Evolutionary conservation across 2,329 filamentous ascomycete genomes (phyloP), one percentile per base, ranked within the genome.

Genomic region (Nigrospora osmanthi): DNA sequence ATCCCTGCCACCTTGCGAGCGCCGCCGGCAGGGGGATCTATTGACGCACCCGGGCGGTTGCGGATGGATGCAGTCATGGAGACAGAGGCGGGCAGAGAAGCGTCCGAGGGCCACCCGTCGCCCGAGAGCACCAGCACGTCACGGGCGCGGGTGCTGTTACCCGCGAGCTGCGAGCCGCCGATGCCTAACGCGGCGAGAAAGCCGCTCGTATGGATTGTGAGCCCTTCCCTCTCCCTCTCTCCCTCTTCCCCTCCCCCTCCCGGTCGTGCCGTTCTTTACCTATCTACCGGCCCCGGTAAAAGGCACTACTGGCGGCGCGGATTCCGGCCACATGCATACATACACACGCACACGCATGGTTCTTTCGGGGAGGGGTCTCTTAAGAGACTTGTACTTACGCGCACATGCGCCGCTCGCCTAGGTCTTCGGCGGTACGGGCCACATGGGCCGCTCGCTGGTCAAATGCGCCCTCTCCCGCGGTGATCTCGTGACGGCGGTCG

Each of bases 361-460:
- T 6, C 19, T 23, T n/a, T n/a, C n/a, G n/a, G n/a, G n/a, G n/a
- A n/a, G n/a, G 2, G 5, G 23, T 28, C 23, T 28, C 23, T 28
- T n/a, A n/a, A n/a, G n/a, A n/a, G n/a, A 28, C 23, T 6, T 28
- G 23, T 34, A 33, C 43, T 47, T 30, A 40, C 23, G 14, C 17
- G n/a, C 9, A 13, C 17, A 34, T 33, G 40, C 28, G 41, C 43
- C 48, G 19, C 48, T 13, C 5, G 6, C 35, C n/a, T 48, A 89
- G 88, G 74, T 97, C 44, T 98, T 96, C 65, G 93, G 93, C 40
- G 90, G 89, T 40, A 96, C 90, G n/a, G 93, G 93, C 45, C 93
- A 98, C 58, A 95, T 97, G 75, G 93, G 93, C 47, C 84, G 89
- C 43, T 94, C 87, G 9, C 79, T 97, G 16, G 87, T 91, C 48